Evolutionary conservation across 257 asterid species (phyloP).

Genomic region (Leptodermis oblonga): DNA sequence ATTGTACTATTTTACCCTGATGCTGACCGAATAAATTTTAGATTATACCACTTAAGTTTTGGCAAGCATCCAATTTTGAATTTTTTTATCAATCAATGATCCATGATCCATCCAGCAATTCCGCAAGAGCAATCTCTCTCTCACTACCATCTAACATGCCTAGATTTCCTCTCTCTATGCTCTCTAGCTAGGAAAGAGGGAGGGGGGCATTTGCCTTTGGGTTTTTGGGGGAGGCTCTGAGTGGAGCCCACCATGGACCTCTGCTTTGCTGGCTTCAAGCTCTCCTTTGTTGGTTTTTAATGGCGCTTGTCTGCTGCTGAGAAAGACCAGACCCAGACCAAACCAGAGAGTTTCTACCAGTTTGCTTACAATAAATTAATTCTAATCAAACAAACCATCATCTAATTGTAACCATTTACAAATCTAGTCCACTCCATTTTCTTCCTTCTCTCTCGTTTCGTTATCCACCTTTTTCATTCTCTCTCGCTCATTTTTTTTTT

Average conservation of each 20-base stretch:
- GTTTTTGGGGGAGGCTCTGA: constrained; percentile 2
- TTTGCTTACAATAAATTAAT: constrained; percentile 42
- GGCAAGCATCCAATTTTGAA: no score
- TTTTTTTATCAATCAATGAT: no score
- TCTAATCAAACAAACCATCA: constrained; percentile 4
- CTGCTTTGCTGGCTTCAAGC: constrained; percentile 79
- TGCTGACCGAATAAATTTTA: no score
- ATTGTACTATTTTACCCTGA: no score
- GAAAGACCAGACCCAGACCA: constrained; percentile 35
- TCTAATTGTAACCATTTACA: neutral
- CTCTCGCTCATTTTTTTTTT: constrained; percentile 8
- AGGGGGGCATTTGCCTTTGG: no score
- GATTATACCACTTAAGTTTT: no score
- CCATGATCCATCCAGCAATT: no score
- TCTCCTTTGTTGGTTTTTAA: constrained; percentile 72
- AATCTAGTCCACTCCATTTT: neutral
- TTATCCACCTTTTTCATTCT: neutral
- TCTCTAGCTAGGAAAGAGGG: neutral
- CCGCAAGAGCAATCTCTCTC: no score
- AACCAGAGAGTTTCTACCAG: constrained; percentile 23
- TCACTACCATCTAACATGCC: neutral
- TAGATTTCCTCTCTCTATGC: constrained; percentile 10
- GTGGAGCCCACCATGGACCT: constrained; percentile 72
- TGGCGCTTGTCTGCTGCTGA: constrained; percentile 74
- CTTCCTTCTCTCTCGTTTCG: neutral